These are phyloP conservation scores for Immersiella caudata DNA, from an alignment of 495 filamentous ascomycete species.

Conservation along the genomic window DNA sequence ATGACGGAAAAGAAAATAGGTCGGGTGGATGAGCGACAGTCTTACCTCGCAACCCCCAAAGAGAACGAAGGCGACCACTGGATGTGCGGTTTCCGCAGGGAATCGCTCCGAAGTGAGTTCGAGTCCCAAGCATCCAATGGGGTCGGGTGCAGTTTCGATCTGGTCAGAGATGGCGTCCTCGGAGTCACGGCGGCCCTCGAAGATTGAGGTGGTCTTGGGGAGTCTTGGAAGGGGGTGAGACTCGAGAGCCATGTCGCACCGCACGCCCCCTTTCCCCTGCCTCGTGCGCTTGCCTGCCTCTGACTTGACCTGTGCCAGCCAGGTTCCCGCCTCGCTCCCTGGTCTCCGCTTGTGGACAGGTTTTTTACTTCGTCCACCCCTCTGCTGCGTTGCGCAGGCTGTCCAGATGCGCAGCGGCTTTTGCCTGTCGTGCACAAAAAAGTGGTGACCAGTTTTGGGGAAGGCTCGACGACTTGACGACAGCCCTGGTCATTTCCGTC, in stretches of 20 bases:
- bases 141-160: background rate
- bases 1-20: background rate
- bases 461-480: slow-evolving; percentile 20
- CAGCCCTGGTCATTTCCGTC: slow-evolving; percentile 39
- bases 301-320: slow-evolving; percentile 12
- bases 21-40: background rate
- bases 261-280: slow-evolving; percentile 15
- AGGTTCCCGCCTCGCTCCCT: slow-evolving; percentile 7
- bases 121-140: background rate
- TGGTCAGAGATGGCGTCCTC: slow-evolving; percentile 17
- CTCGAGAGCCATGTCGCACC: slow-evolving; percentile 8
- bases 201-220: slow-evolving; percentile 11
- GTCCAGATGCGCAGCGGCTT: background rate
- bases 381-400: background rate
- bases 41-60: background rate
- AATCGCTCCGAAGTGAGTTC: slow-evolving; percentile 3
- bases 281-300: slow-evolving; percentile 16
- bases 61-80: background rate
- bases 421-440: background rate
- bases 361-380: slow-evolving; percentile 23
- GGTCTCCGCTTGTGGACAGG: background rate
- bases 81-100: background rate
- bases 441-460: slow-evolving; percentile 1
- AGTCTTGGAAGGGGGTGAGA: background rate
- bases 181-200: slow-evolving; percentile 5